Base-by-base conservation (phyloP, 208 protist genomes). In the Herpetomonas tarakana region DNA sequence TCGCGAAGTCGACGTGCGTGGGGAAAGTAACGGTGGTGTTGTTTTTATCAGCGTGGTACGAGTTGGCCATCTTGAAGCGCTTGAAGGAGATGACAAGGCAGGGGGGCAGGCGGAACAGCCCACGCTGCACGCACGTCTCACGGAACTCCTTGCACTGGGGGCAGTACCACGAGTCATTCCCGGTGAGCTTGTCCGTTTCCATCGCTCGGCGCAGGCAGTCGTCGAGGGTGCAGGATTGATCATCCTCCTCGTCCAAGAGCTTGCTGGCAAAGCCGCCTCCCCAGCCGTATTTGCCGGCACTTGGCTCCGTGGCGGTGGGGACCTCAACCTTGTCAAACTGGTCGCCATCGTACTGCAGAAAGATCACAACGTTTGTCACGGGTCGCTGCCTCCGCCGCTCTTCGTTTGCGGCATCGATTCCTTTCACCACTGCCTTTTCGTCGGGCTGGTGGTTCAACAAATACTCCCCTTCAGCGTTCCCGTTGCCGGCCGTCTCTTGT, bases 21-120 rank as follows among this genome's bases (percentile, higher is more conserved):
- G 79, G 73, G 39, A 94, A 91, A 19, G 67, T 64, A 14, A 94
- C 79, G 18, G 58, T 45, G 1, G 85, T 80, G 60, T 77, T 81
- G 63, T 88, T 91, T 68, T 94, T 94, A 46, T 79, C 65, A 11
- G 72, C 69, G 24, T 66, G 74, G 52, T 83, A 76, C 3, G 63
- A 65, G 58, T 86, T 62, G 1, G 44, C 29, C 65, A 83, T 73
- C 53, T 86, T 86, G 57, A 94, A 94, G 24, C 85, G 80, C 52
- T 91, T 88, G 44, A 94, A 76, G 24, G 71, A 84, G 31, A 94
- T 75, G 44, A 92, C 71, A 31, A 94, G 74, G 60, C 78, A 88
- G 11, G 72, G 80, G 11, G 88, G 86, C 9, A 92, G 68, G 16
- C 76, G 76, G 52, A 91, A 94, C 21, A 91, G 59, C 2, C 68